phyloP scores from a whole-genome alignment of 129 eudicot species.

The Centaurea solstitialis region DNA sequence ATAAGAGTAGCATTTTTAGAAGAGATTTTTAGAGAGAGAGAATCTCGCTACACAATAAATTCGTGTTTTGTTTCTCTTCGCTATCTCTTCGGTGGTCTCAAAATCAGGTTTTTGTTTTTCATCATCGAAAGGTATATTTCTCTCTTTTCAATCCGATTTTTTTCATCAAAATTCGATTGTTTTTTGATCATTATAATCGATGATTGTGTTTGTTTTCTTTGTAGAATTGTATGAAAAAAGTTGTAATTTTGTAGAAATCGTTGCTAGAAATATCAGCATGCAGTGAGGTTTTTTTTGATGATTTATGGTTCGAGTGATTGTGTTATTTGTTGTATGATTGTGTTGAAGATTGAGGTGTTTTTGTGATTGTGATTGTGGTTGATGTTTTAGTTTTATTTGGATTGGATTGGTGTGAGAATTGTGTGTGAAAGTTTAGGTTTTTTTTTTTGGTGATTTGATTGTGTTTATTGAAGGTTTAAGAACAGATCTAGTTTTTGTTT shows the following conservation, averaged over 20 bases:
- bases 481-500: background rate
- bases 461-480: background rate
- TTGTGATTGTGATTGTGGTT: background rate
- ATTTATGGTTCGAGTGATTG: background rate
- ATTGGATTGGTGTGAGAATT: background rate
- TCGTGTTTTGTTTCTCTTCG: constrained; percentile 2
- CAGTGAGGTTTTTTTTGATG: constrained; percentile 10
- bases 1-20: background rate
- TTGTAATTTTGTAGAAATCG: background rate
- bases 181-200: background rate
- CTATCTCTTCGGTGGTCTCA: constrained; percentile 21
- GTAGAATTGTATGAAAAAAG: background rate
- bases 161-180: background rate
- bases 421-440: background rate
- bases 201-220: background rate
- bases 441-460: constrained; percentile 7
- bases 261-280: constrained; percentile 17
- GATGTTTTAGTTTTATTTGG: background rate
- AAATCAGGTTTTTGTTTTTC: background rate
- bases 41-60: constrained; percentile 18
- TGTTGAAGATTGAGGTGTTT: background rate
- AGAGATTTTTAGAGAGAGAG: constrained; percentile 23
- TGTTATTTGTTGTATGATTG: background rate
- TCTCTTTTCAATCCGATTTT: background rate
- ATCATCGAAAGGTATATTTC: constrained; percentile 33